These are phyloP conservation scores for Apiotrichum akiyoshidainum DNA, from an alignment of 1,284 basidiomycete genomes.

Conservation along the genomic window DNA sequence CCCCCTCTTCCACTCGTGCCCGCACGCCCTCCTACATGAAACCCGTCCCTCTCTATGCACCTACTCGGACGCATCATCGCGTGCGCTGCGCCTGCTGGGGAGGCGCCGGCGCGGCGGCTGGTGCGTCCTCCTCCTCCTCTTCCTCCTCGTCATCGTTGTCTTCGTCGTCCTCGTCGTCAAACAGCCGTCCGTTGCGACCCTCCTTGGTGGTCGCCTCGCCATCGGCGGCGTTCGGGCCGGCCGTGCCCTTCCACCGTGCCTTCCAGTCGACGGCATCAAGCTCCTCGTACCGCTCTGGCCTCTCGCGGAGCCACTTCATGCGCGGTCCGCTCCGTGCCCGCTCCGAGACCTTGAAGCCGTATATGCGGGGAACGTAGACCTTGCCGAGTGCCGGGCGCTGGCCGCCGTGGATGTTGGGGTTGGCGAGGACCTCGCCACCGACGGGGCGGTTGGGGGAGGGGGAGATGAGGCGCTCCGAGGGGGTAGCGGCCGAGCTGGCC, in stretches of 20 bases:
- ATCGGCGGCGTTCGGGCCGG: not conserved
- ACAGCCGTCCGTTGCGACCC: conserved; percentile 29
- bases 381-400: conserved; percentile 72
- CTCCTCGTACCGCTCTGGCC: conserved; percentile 75
- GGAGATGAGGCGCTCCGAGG: conserved; percentile 13
- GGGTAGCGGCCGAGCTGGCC: conserved; percentile 40
- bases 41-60: not conserved
- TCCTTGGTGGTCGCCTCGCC: conserved; percentile 9
- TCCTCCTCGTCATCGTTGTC: conserved; percentile 33
- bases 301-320: conserved; percentile 90
- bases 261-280: conserved; percentile 81
- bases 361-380: conserved; percentile 89
- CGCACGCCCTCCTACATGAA: not conserved
- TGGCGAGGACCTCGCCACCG: conserved; percentile 49
- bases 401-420: conserved; percentile 75
- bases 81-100: not conserved
- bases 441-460: conserved; percentile 24
- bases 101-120: conserved; percentile 1
- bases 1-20: not conserved
- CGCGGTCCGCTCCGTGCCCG: conserved; percentile 79
- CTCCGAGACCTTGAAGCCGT: conserved; percentile 65
- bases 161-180: conserved; percentile 40
- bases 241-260: conserved; percentile 66
- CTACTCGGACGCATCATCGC: not conserved
- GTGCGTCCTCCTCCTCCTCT: conserved; percentile 36